A percentile compares a stretch with the other conserved stretches of the same genome.
Conservation (phyloP, 108 stramenopile species). For the Cyclotella choctawhatcheeana region DNA sequence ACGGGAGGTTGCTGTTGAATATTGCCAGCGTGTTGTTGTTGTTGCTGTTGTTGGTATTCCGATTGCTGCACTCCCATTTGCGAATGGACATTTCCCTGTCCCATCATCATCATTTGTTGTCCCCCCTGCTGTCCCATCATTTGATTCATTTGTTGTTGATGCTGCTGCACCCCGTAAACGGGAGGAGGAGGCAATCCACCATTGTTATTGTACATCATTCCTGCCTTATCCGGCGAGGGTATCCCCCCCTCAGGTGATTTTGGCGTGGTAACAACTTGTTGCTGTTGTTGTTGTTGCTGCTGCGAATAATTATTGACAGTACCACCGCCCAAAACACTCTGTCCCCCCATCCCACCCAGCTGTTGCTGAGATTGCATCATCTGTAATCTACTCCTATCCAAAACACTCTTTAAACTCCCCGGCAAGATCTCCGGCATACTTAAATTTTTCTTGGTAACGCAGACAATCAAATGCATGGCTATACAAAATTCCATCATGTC, state of each 20-base stretch:
- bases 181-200: slow-evolving; percentile 1
- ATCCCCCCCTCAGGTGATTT: slow-evolving; percentile 15
- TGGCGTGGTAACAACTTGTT: slow-evolving; percentile 6
- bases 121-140: neutral
- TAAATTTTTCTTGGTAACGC: slow-evolving; percentile 86
- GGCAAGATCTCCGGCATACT: slow-evolving; percentile 70
- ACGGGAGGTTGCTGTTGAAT: too few species aligned
- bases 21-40: slow-evolving; percentile 1
- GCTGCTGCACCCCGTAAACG: slow-evolving; percentile 30
- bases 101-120: neutral
- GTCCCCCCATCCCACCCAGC: neutral
- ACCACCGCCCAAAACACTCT: neutral
- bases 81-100: neutral
- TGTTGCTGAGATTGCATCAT: too few species aligned
- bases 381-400: slow-evolving; percentile 52
- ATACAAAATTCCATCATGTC: slow-evolving; percentile 90
- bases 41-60: slow-evolving; percentile 14
- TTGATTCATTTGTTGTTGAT: slow-evolving; percentile 35
- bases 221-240: slow-evolving; percentile 31
- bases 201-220: neutral
- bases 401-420: slow-evolving; percentile 47
- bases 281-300: neutral
- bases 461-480: slow-evolving; percentile 97
- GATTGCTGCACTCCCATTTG: slow-evolving; percentile 27
- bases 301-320: neutral